Evolutionary conservation across 1,284 basidiomycete genomes (phyloP).

Genomic region (Hemileia vastatrix): DNA sequence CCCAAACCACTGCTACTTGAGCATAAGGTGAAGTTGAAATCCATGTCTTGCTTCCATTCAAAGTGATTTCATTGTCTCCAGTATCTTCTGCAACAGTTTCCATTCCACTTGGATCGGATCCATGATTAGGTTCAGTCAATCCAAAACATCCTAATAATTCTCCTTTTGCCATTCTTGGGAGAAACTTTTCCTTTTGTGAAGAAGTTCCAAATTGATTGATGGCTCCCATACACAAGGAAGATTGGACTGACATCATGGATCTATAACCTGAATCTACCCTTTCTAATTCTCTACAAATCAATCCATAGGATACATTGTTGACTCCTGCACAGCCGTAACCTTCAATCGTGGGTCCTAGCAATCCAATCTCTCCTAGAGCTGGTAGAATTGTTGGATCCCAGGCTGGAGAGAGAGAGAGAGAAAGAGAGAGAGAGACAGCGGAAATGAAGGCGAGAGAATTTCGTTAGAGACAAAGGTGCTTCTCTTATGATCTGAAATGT

Average conservation of each 20-base stretch:
- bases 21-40: conserved; percentile 35
- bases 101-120: conserved; percentile 36
- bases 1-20: conserved; percentile 39
- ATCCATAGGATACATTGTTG: conserved; percentile 35
- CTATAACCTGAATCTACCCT: conserved; percentile 38
- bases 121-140: conserved; percentile 40
- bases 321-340: conserved; percentile 41
- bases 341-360: conserved; percentile 37
- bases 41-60: conserved; percentile 42
- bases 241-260: conserved; percentile 39
- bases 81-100: conserved; percentile 37
- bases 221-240: conserved; percentile 36
- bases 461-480: too few relatives aligned
- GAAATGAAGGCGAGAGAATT: neutral
- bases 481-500: too few relatives aligned
- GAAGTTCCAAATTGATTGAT: conserved; percentile 39
- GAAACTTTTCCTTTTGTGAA: conserved; percentile 38
- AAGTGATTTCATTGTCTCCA: conserved; percentile 33
- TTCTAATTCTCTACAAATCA: conserved; percentile 39
- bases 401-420: too few relatives aligned
- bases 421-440: neutral
- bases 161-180: conserved; percentile 36
- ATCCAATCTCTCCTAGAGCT: conserved; percentile 33
- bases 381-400: conserved; percentile 40
- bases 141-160: conserved; percentile 40